phyloP scores from a whole-genome alignment of 2,329 filamentous ascomycete genomes.

The Lachnellula hyalina region DNA sequence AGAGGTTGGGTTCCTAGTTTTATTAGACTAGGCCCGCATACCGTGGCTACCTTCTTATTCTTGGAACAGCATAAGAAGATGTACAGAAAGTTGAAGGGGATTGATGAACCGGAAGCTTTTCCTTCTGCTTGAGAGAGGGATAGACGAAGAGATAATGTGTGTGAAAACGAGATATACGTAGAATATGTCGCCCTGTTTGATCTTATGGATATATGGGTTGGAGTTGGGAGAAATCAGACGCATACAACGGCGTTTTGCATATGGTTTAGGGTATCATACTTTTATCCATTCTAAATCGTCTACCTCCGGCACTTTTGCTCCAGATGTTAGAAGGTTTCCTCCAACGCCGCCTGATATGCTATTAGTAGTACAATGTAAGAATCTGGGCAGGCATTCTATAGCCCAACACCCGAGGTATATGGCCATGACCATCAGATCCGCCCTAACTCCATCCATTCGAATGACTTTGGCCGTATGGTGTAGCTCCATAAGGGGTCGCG shows the following conservation, averaged over 20 bases:
- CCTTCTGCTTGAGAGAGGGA: conserved; percentile 10
- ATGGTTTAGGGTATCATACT: conserved; percentile 21
- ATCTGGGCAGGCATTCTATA: background rate
- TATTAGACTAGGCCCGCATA: conserved; percentile 66
- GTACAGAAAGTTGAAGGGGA: conserved; percentile 51
- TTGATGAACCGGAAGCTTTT: conserved; percentile 19
- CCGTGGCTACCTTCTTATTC: conserved; percentile 81
- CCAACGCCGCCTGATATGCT: conserved; percentile 20
- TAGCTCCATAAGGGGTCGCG: conserved; percentile 54
- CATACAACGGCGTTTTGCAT: conserved; percentile 17
- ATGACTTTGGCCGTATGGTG: conserved; percentile 50
- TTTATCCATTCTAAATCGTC: conserved; percentile 14
- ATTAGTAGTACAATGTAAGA: conserved; percentile 13
- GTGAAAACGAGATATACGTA: background rate
- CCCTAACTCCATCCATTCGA: conserved; percentile 24
- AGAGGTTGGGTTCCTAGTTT: conserved; percentile 83
- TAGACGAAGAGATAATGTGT: background rate
- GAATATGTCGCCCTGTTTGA: background rate
- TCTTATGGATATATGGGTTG: conserved; percentile 5
- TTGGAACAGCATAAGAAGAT: conserved; percentile 80
- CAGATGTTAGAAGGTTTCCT: conserved; percentile 4
- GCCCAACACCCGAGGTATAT: background rate
- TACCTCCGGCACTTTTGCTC: conserved; percentile 5
- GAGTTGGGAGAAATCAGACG: conserved; percentile 18
- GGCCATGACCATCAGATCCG: background rate